A percentile compares a stretch with the other conserved stretches of the same genome.
phyloP scores from a whole-genome alignment of 495 filamentous ascomycete genomes.

The Margaritispora aquatica region DNA sequence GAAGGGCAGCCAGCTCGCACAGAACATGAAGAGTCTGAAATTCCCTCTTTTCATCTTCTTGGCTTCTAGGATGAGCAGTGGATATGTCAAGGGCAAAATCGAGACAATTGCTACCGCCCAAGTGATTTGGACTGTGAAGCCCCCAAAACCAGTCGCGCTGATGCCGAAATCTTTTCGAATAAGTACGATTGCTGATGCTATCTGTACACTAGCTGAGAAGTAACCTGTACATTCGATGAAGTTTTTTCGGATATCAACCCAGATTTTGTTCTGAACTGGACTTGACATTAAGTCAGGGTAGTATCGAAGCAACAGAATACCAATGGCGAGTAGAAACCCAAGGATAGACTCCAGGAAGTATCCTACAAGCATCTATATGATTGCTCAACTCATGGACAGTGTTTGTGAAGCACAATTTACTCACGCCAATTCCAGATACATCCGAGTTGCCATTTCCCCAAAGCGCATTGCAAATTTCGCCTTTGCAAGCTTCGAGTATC shows the following conservation, averaged over 20 bases:
- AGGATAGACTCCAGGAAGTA: slow-evolving; percentile 20
- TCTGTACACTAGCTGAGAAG: slow-evolving; percentile 31
- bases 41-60: background rate
- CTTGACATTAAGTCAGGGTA: background rate
- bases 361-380: slow-evolving; percentile 23
- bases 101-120: slow-evolving; percentile 26
- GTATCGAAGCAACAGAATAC: background rate
- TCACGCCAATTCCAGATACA: slow-evolving; percentile 26
- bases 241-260: background rate
- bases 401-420: too few species aligned
- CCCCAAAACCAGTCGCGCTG: slow-evolving; percentile 24
- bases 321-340: slow-evolving; percentile 1
- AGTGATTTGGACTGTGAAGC: slow-evolving; percentile 26
- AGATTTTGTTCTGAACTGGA: background rate
- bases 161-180: slow-evolving; percentile 29
- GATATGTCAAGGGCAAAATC: slow-evolving; percentile 23
- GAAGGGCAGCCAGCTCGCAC: slow-evolving; percentile 8
- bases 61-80: slow-evolving; percentile 5
- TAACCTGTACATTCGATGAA: slow-evolving; percentile 30
- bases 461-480: slow-evolving; percentile 22
- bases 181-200: slow-evolving; percentile 30
- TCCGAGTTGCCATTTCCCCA: slow-evolving; percentile 26
- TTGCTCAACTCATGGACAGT: background rate
- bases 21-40: slow-evolving; percentile 11
- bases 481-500: slow-evolving; percentile 14